These are phyloP conservation scores for Alternaria angustiovoidea DNA, from an alignment of 2,329 filamentous ascomycete species.

Conservation along the genomic window DNA sequence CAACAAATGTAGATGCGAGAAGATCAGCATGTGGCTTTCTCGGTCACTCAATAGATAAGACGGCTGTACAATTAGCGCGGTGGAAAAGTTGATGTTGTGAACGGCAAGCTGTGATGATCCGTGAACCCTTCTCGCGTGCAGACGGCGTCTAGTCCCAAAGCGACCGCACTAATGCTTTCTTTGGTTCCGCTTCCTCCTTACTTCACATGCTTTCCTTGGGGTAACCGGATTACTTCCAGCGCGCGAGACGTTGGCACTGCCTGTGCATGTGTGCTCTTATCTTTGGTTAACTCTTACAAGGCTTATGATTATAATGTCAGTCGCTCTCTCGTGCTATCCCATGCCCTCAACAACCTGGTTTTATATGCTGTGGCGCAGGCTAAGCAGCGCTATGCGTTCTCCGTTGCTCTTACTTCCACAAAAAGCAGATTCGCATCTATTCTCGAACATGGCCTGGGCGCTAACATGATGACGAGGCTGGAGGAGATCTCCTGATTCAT, in stretches of 20 bases:
- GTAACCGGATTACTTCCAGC: slow-evolving; percentile 4
- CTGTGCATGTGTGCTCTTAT: slow-evolving; percentile 1
- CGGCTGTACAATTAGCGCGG: background rate
- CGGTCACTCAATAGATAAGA: background rate
- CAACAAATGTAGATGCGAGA: background rate
- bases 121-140: background rate
- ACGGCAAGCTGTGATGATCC: background rate
- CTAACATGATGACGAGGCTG: background rate
- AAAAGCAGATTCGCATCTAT: background rate
- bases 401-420: background rate
- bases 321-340: background rate
- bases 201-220: background rate
- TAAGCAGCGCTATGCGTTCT: background rate
- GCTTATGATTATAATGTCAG: background rate
- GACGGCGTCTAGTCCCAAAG: background rate
- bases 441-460: background rate
- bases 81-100: slow-evolving; percentile 5
- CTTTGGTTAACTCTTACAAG: background rate
- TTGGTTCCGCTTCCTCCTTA: background rate
- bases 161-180: slow-evolving; percentile 3
- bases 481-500: background rate
- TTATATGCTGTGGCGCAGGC: background rate
- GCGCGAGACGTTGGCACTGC: slow-evolving; percentile 1
- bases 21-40: background rate
- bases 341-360: background rate